These are phyloP conservation scores for Cokeromyces recurvatus DNA, from an alignment of 371 early-diverging fungal species.

Conservation along the genomic window DNA sequence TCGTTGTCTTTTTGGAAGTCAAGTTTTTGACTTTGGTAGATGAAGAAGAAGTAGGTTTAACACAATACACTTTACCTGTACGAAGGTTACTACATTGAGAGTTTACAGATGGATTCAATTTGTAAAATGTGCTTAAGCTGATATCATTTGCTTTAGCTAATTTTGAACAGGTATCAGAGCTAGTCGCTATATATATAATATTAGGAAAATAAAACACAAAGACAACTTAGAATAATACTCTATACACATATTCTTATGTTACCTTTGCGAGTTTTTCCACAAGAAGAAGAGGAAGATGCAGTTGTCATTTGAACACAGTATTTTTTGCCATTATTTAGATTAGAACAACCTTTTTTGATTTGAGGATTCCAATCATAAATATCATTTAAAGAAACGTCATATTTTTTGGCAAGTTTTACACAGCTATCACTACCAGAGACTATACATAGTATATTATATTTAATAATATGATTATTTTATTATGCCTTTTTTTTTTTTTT, in stretches of 20 bases:
- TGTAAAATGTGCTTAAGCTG: slow-evolving; percentile 22
- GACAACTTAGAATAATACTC: too few relatives aligned
- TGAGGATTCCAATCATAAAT: slow-evolving; percentile 34
- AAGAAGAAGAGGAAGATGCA: not conserved
- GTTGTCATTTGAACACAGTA: slow-evolving; percentile 29
- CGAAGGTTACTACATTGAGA: slow-evolving; percentile 23
- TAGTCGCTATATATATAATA: slow-evolving; percentile 9
- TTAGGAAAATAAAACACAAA: too few relatives aligned
- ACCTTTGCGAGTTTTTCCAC: slow-evolving; percentile 8
- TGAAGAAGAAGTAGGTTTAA: slow-evolving; percentile 3
- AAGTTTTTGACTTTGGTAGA: not conserved
- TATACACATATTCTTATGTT: not conserved
- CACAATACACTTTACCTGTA: slow-evolving; percentile 36
- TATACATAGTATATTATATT: too few relatives aligned
- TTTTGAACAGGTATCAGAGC: slow-evolving; percentile 29
- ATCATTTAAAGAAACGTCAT: slow-evolving; percentile 20
- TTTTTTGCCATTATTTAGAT: slow-evolving; percentile 35
- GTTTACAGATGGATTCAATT: slow-evolving; percentile 30
- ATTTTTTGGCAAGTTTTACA: slow-evolving; percentile 27
- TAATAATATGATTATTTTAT: too few relatives aligned
- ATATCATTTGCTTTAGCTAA: slow-evolving; percentile 28
- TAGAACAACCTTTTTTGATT: slow-evolving; percentile 30
- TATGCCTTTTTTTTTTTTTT: too few relatives aligned
- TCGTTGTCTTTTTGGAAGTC: slow-evolving; percentile 11
- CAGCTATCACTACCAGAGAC: slow-evolving; percentile 35